phyloP scores from a whole-genome alignment of 1,284 basidiomycete genomes.

The Moesziomyces parantarcticus region DNA sequence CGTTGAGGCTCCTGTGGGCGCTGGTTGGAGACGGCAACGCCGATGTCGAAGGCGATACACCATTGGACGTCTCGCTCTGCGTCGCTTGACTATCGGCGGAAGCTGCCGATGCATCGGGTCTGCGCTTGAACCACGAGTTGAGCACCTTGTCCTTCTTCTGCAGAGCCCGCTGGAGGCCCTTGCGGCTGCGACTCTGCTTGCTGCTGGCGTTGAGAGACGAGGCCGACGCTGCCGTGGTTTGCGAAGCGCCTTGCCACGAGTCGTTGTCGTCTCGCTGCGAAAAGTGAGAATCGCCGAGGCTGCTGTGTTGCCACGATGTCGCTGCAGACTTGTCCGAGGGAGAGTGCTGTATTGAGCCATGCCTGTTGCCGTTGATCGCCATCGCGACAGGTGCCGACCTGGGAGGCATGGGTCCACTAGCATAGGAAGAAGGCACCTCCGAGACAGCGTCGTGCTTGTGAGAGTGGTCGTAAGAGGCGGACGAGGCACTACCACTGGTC shows the following conservation, averaged over 20 bases:
- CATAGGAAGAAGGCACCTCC: neutral
- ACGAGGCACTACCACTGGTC: conserved; percentile 11
- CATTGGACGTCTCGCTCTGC: conserved; percentile 4
- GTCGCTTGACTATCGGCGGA: conserved; percentile 3
- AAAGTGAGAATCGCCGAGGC: conserved; percentile 13
- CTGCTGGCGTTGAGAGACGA: conserved; percentile 30
- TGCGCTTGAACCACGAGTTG: conserved; percentile 52
- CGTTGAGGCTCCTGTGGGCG: conserved; percentile 3
- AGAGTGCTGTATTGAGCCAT: conserved; percentile 3
- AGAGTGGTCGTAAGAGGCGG: conserved; percentile 11
- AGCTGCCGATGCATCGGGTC: conserved; percentile 10
- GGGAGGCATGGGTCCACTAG: neutral
- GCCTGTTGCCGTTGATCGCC: neutral
- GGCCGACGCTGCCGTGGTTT: conserved; percentile 33
- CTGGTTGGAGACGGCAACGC: conserved; percentile 4
- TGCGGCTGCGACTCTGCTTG: conserved; percentile 34
- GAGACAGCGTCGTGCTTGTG: neutral
- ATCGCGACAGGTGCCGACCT: conserved; percentile 20
- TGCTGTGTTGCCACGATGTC: conserved; percentile 26
- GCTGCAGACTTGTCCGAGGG: neutral
- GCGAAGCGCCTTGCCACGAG: conserved; percentile 33
- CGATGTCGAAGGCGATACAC: neutral
- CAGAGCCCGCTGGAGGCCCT: conserved; percentile 32
- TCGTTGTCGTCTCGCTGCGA: conserved; percentile 18
- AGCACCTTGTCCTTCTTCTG: conserved; percentile 54